Base-by-base conservation (phyloP, 176 grass and related monocot genomes). In the Rhynchospora pubera region DNA sequence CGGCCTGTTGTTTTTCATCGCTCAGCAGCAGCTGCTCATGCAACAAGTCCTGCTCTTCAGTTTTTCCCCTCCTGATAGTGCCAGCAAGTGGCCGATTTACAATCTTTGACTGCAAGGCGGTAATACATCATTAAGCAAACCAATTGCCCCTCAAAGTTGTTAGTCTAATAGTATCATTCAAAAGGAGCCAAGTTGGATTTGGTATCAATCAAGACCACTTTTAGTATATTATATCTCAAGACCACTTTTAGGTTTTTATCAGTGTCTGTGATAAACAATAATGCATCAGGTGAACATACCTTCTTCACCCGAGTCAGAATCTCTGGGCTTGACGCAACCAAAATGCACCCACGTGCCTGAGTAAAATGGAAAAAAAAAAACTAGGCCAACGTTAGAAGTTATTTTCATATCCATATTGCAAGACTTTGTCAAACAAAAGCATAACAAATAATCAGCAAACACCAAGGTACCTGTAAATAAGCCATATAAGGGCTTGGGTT, bases 401-500 rank as follows among this genome's bases (percentile, higher is more conserved):
- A 51, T 11, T 51, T 53, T 62, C 24, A 23, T 21, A 42, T 57
- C 61, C 24, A 82, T 39, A 39, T 39, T 4, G 34, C 34, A 39
- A 39, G 34, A 39, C 34, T 39, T 39, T 39, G 34, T 39, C 34
- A 24, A 72, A 72, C n/a, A 48, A 50, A 74, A 51, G 4, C 5
- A 74, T 30, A 26, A 74, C 18, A 11, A 74, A 74, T 74, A 52
- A 52, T 52, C 50, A 74, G 11, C 23, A 74, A 46, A 51, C 24
- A 74, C 70, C 22, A 52, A 52, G 12, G 46, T 82, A 98, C 95
- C 84, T 98, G 95, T 80, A 98, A 82, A 83, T 94, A 98, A 69
- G 88, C 82, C 92, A 98, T 94, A 67, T 98, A 91, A 56, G 92
- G 95, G 76, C 92, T 98, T 50, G 95, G 95, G 46, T 98, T 98